A percentile compares a stretch with the other conserved stretches of the same genome.
These are phyloP conservation scores for Graphium sp. DNA, from an alignment of 2,329 filamentous ascomycete genomes.

Conservation along the genomic window DNA sequence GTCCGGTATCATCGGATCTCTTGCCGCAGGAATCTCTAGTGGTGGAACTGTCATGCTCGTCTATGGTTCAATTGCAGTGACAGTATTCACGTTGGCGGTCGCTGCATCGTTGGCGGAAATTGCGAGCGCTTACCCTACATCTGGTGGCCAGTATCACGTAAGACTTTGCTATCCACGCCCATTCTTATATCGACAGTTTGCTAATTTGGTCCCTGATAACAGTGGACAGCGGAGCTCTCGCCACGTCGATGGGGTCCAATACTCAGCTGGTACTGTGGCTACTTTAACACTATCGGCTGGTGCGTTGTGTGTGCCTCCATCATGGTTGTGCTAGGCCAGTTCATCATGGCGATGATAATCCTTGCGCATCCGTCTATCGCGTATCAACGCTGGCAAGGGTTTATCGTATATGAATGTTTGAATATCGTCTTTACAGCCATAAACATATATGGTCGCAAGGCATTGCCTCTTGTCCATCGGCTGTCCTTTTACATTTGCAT, in stretches of 20 bases:
- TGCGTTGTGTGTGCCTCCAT: conserved; percentile 26
- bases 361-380: conserved; percentile 16
- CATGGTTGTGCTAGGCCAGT: conserved; percentile 23
- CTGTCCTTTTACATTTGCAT: conserved; percentile 28
- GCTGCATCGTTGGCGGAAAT: conserved; percentile 27
- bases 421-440: conserved; percentile 24
- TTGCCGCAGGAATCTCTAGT: too few relatives aligned
- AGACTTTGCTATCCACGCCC: too few relatives aligned
- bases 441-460: conserved; percentile 28
- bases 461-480: conserved; percentile 23
- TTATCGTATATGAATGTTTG: conserved; percentile 23
- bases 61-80: too few relatives aligned
- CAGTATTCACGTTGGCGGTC: too few relatives aligned
- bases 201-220: conserved; percentile 21
- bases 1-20: too few relatives aligned
- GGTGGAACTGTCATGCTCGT: too few relatives aligned
- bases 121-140: conserved; percentile 27
- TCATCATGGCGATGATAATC: conserved; percentile 21
- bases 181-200: too few relatives aligned
- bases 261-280: background rate
- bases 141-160: conserved; percentile 32
- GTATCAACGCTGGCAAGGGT: conserved; percentile 29
- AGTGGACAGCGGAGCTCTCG: conserved; percentile 4
- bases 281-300: conserved; percentile 7
- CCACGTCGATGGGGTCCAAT: conserved; percentile 4